Conservation (phyloP, 257 asterid genomes). For the Thymus quinquecostatus region DNA sequence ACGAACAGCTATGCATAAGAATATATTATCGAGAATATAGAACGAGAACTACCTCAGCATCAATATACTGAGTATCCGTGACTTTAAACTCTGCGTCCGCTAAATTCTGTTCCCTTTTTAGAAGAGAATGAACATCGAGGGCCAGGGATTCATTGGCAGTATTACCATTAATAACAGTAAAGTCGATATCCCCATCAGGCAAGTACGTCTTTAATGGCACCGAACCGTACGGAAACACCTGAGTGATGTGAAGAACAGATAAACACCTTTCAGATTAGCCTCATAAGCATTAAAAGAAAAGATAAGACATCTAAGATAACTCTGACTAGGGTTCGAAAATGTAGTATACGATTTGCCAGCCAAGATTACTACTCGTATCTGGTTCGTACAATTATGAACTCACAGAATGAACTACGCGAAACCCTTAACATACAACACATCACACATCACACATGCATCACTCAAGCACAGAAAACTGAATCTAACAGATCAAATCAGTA, state of each 20-base stretch:
- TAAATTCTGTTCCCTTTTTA: slow-evolving; percentile 61
- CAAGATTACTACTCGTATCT: not conserved
- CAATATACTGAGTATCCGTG: slow-evolving; percentile 65
- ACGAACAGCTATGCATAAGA: slow-evolving; percentile 9
- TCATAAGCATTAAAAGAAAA: not conserved
- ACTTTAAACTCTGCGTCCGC: slow-evolving; percentile 62
- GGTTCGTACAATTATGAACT: not conserved
- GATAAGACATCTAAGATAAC: not conserved
- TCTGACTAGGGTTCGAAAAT: not conserved
- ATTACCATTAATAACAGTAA: slow-evolving; percentile 54
- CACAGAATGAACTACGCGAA: slow-evolving; percentile 10
- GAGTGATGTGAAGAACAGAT: slow-evolving; percentile 9
- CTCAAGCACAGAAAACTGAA: not conserved
- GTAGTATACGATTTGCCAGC: not conserved
- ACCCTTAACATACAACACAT: not conserved
- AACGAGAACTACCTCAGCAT: slow-evolving; percentile 59
- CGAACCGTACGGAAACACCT: slow-evolving; percentile 87
- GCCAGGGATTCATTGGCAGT: slow-evolving; percentile 55
- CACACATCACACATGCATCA: not conserved
- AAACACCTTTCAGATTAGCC: slow-evolving; percentile 14
- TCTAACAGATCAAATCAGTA: not conserved
- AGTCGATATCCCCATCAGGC: slow-evolving; percentile 95
- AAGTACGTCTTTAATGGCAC: slow-evolving; percentile 91
- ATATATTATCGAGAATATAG: not conserved
- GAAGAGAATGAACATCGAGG: slow-evolving; percentile 56